Evolutionary conservation across 257 asterid species (phyloP).

Genomic region (Fraxinus cuspidata): DNA sequence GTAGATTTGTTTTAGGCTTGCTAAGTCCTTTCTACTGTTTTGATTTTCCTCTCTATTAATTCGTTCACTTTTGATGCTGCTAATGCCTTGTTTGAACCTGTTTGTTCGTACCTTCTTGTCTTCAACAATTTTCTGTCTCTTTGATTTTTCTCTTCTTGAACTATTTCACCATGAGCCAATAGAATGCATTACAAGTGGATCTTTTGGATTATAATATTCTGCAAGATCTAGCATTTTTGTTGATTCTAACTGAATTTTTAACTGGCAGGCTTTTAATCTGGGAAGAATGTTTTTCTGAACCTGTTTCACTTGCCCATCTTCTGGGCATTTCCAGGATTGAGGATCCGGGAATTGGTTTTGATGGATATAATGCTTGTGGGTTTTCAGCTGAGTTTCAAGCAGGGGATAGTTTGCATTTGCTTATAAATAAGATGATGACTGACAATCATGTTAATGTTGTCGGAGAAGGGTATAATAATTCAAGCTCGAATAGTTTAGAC

Average conservation of each 20-base stretch:
- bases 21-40: slow-evolving; percentile 35
- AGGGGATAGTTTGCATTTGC: slow-evolving; percentile 49
- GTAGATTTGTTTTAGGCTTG: slow-evolving; percentile 23
- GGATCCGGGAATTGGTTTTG: slow-evolving; percentile 35
- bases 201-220: slow-evolving; percentile 11
- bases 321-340: slow-evolving; percentile 33
- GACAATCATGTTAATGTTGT: slow-evolving; percentile 59
- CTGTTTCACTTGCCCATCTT: slow-evolving; percentile 28
- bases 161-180: slow-evolving; percentile 16
- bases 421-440: slow-evolving; percentile 69
- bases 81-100: slow-evolving; percentile 42
- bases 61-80: slow-evolving; percentile 36
- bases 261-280: slow-evolving; percentile 66
- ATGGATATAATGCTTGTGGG: slow-evolving; percentile 32
- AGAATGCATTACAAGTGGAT: not conserved
- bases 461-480: slow-evolving; percentile 64
- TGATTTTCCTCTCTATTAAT: slow-evolving; percentile 36
- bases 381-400: slow-evolving; percentile 35
- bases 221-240: not conserved
- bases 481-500: not conserved
- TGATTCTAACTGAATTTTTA: slow-evolving; percentile 8
- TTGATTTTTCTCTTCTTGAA: slow-evolving; percentile 30
- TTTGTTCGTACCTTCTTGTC: slow-evolving; percentile 34
- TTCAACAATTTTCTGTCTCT: slow-evolving; percentile 24
- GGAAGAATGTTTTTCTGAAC: slow-evolving; percentile 70